Conservation (phyloP, 148 eudicot genomes). For the Tetragonia tetragonoides region DNA sequence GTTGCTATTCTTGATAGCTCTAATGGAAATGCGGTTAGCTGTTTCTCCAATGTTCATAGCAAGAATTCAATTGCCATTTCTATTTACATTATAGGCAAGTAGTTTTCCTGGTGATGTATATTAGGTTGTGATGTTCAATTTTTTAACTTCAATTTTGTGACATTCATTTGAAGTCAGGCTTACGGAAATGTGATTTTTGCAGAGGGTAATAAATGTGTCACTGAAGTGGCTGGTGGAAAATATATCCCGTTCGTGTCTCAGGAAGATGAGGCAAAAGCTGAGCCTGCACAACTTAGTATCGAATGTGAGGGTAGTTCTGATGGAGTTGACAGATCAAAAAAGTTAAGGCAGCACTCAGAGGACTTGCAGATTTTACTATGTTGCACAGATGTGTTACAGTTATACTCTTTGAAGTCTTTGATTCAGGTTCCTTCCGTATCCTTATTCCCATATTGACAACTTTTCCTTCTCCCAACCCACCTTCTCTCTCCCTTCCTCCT, state of each 20-base stretch:
- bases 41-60: slow-evolving; percentile 34
- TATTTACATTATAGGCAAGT: slow-evolving; percentile 77
- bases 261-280: slow-evolving; percentile 38
- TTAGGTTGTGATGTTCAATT: slow-evolving; percentile 7
- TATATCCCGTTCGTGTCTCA: slow-evolving; percentile 29
- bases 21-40: slow-evolving; percentile 54
- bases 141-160: neutral
- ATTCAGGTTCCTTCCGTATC: slow-evolving; percentile 52
- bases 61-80: slow-evolving; percentile 60
- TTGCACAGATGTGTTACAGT: slow-evolving; percentile 47
- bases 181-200: slow-evolving; percentile 33
- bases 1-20: slow-evolving; percentile 51
- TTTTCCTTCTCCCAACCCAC: neutral
- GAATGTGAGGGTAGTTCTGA: slow-evolving; percentile 28
- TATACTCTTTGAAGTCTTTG: slow-evolving; percentile 59
- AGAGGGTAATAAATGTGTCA: slow-evolving; percentile 46
- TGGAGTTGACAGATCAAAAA: slow-evolving; percentile 29
- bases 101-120: slow-evolving; percentile 4
- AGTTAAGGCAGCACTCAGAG: slow-evolving; percentile 31
- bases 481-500: slow-evolving; percentile 2
- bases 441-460: slow-evolving; percentile 12
- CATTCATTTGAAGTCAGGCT: neutral
- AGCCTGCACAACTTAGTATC: slow-evolving; percentile 29
- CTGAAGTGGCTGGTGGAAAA: slow-evolving; percentile 44
- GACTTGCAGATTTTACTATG: slow-evolving; percentile 68